Conservation (phyloP, 169 alveolate species). For the Plasmodium sp. region DNA sequence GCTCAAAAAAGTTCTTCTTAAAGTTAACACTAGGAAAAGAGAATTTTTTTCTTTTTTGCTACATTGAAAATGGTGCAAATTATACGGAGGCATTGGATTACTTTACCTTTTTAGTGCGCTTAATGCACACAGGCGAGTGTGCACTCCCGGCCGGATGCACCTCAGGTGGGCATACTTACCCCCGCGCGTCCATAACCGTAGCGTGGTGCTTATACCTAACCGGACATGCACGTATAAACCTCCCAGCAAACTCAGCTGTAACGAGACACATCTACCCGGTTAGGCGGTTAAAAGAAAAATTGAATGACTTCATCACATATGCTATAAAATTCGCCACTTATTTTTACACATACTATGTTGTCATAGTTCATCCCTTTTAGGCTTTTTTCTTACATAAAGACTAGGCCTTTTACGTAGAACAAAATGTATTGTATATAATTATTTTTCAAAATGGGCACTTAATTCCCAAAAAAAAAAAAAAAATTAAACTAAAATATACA, state of each 20-base stretch:
- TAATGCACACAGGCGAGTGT: not conserved
- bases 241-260: not conserved
- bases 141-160: not conserved
- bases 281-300: not conserved
- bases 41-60: not conserved
- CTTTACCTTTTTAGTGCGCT: not conserved
- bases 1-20: not conserved
- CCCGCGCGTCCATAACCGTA: not conserved
- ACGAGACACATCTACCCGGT: not conserved
- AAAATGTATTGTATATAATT: not conserved
- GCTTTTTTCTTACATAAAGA: not conserved
- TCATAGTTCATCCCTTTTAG: not conserved
- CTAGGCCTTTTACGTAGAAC: not conserved
- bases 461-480: not conserved
- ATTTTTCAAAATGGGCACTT: not conserved
- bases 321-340: not conserved
- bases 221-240: not conserved
- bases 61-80: not conserved
- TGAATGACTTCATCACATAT: not conserved
- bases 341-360: not conserved
- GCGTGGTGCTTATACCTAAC: not conserved
- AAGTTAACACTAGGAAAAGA: not conserved
- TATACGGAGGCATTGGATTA: not conserved
- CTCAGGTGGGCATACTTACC: not conserved
- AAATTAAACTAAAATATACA: not conserved